Evolutionary conservation across 2,329 filamentous ascomycete genomes (phyloP).

Genomic region (Hypoxylon sp.): DNA sequence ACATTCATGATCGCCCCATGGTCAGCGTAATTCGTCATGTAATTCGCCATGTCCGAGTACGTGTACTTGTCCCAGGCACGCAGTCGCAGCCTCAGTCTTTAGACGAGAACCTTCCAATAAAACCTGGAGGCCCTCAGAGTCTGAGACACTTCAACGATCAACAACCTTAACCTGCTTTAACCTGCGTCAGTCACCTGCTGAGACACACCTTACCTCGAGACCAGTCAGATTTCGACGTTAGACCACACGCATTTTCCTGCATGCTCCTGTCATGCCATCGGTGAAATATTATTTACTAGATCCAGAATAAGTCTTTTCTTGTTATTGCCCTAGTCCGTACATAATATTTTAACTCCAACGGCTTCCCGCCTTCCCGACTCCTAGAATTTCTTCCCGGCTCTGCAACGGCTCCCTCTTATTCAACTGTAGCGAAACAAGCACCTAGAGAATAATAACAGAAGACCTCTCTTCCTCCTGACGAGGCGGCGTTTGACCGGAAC

Average conservation of each 20-base stretch:
- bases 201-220: slow-evolving; percentile 9
- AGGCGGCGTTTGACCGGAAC: slow-evolving; percentile 30
- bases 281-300: slow-evolving; percentile 17
- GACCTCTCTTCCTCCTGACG: slow-evolving; percentile 8
- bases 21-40: slow-evolving; percentile 35
- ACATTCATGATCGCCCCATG: slow-evolving; percentile 30
- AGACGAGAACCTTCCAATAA: slow-evolving; percentile 19
- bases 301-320: slow-evolving; percentile 7
- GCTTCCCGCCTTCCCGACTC: slow-evolving; percentile 15
- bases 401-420: slow-evolving; percentile 1
- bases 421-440: slow-evolving; percentile 9
- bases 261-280: slow-evolving; percentile 23
- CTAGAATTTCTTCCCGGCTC: slow-evolving; percentile 27
- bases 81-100: slow-evolving; percentile 17
- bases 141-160: slow-evolving; percentile 33
- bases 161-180: slow-evolving; percentile 13
- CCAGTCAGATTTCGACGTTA: slow-evolving; percentile 36
- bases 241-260: slow-evolving; percentile 25
- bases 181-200: slow-evolving; percentile 21
- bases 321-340: slow-evolving; percentile 8
- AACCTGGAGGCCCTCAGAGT: slow-evolving; percentile 13
- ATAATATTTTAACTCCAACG: slow-evolving; percentile 4
- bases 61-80: not conserved
- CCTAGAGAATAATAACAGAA: slow-evolving; percentile 8
- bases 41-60: slow-evolving; percentile 1